phyloP scores from a whole-genome alignment of 78 protist species.

The Isochrysis galbana region DNA sequence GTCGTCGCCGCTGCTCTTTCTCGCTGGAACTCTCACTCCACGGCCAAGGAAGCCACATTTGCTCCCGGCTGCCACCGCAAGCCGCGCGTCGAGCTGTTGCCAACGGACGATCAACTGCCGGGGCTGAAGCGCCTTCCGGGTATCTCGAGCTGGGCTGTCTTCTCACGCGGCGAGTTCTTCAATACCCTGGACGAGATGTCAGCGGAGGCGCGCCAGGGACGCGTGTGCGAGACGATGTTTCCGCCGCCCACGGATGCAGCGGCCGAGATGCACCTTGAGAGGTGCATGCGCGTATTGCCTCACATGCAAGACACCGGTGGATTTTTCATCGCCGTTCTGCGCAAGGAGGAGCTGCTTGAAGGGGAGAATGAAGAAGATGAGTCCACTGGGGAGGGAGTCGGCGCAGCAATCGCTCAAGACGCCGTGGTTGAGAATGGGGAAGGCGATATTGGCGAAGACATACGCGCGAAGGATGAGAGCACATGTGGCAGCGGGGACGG shows the following conservation, averaged over 20 bases:
- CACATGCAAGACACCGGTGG: slow-evolving; percentile 73
- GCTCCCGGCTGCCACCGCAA: neutral
- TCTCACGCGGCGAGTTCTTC: neutral
- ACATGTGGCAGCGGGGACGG: neutral
- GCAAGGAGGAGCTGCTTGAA: neutral
- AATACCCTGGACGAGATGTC: neutral
- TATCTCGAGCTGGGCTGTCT: neutral
- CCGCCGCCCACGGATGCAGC: neutral
- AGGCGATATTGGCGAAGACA: neutral
- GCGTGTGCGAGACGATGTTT: neutral
- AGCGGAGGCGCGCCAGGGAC: neutral
- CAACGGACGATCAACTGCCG: neutral
- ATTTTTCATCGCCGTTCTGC: slow-evolving; percentile 67
- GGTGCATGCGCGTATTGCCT: slow-evolving; percentile 59
- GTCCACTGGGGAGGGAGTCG: neutral
- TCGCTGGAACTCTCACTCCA: too few species aligned
- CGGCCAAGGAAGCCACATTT: neutral
- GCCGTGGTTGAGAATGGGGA: neutral
- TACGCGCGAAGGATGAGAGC: neutral
- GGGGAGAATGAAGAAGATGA: neutral
- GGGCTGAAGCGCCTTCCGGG: neutral
- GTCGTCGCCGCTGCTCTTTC: slow-evolving; percentile 45
- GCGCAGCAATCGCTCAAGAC: neutral
- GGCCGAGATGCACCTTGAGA: neutral
- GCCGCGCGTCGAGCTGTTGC: neutral